Conservation (phyloP, 192 early-diverging fungal genomes). For the Linnemannia elongata region DNA sequence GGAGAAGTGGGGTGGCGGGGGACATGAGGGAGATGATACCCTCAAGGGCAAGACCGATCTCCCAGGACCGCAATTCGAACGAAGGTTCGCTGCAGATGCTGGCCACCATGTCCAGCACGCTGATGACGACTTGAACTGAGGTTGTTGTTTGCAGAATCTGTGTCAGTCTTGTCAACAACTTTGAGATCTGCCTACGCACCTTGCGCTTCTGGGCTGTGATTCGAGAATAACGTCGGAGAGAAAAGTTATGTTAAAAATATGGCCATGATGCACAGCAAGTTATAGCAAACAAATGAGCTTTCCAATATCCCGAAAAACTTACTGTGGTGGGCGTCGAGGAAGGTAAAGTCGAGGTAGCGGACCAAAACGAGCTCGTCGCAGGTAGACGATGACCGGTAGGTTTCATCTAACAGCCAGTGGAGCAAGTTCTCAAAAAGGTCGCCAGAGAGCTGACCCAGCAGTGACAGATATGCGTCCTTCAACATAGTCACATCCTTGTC, state of each 20-base stretch:
- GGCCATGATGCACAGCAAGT: too few relatives aligned
- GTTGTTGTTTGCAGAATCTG: slow-evolving; percentile 57
- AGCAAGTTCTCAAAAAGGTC: slow-evolving; percentile 31
- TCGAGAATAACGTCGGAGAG: neutral
- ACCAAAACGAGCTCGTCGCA: slow-evolving; percentile 31
- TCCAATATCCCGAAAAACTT: neutral
- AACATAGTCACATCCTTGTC: slow-evolving; percentile 17
- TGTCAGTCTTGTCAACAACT: slow-evolving; percentile 50
- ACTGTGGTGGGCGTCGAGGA: slow-evolving; percentile 36
- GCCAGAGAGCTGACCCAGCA: slow-evolving; percentile 29
- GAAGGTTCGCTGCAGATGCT: slow-evolving; percentile 50
- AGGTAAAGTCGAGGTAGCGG: slow-evolving; percentile 35
- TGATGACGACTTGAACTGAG: slow-evolving; percentile 46
- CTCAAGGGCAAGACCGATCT: slow-evolving; percentile 55
- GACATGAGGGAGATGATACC: slow-evolving; percentile 55
- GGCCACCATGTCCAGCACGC: slow-evolving; percentile 51
- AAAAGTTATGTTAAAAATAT: neutral
- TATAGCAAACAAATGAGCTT: too few relatives aligned
- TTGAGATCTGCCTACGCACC: slow-evolving; percentile 54
- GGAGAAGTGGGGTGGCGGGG: slow-evolving; percentile 56
- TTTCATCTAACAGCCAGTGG: slow-evolving; percentile 43
- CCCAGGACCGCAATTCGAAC: slow-evolving; percentile 37
- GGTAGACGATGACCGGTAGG: neutral
- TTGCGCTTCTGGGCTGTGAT: slow-evolving; percentile 56
- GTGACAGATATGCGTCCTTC: slow-evolving; percentile 29